Conservation (phyloP, 257 asterid species). For the Apocynum venetum region DNA sequence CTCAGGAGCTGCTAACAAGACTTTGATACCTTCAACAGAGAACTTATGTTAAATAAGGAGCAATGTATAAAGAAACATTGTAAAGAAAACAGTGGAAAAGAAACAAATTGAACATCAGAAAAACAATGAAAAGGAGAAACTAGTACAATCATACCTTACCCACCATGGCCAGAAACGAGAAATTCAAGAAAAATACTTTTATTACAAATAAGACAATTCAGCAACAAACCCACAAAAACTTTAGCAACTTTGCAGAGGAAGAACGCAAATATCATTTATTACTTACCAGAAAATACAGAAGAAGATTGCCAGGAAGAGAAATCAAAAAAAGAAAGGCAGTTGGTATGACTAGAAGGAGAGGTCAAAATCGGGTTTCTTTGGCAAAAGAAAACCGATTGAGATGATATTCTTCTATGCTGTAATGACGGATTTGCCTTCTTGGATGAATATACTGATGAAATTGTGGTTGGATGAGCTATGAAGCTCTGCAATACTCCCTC, state of each 20-base stretch:
- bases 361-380: constrained; percentile 4
- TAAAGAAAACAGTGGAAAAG: neutral
- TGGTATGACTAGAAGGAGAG: neutral
- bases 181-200: too few species aligned
- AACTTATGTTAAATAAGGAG: neutral
- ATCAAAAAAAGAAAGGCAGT: neutral
- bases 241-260: neutral
- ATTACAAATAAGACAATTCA: neutral
- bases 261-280: neutral
- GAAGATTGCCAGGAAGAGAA: constrained; percentile 1
- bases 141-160: neutral
- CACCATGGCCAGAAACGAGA: neutral
- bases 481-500: constrained; percentile 17
- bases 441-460: neutral
- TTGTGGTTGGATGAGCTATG: constrained; percentile 5
- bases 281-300: constrained; percentile 19
- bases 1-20: constrained; percentile 61
- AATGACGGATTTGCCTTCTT: neutral
- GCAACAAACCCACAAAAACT: neutral
- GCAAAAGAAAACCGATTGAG: neutral
- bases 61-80: neutral
- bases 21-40: constrained; percentile 41
- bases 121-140: neutral
- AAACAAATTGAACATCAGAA: neutral
- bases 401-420: neutral